A percentile compares a stretch with the other conserved stretches of the same genome.
These are phyloP conservation scores for Endoconidiophora polonica DNA, from an alignment of 2,329 filamentous ascomycete species.

Conservation along the genomic window DNA sequence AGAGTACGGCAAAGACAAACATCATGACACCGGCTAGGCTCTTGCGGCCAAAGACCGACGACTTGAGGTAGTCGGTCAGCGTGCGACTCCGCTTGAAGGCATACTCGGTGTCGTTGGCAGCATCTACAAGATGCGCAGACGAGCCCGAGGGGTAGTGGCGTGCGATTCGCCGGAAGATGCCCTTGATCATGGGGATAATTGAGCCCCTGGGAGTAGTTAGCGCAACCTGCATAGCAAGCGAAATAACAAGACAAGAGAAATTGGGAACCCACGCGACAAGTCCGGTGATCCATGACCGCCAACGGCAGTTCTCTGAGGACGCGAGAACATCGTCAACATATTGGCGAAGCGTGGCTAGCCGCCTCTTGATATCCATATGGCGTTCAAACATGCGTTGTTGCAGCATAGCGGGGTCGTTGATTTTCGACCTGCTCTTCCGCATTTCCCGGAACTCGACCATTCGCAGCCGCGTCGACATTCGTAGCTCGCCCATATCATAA, in stretches of 20 bases:
- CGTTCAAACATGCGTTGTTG: neutral
- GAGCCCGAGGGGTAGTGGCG: slow-evolving; percentile 1
- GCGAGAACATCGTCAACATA: slow-evolving; percentile 7
- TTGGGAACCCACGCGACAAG: slow-evolving; percentile 13
- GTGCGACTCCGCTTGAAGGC: slow-evolving; percentile 35
- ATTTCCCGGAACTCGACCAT: too few species aligned
- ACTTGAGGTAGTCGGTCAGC: slow-evolving; percentile 32
- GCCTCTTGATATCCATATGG: too few species aligned
- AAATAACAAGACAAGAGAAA: slow-evolving; percentile 11
- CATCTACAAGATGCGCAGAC: neutral
- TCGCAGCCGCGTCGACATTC: neutral
- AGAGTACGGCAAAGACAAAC: slow-evolving; percentile 39
- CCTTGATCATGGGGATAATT: slow-evolving; percentile 11
- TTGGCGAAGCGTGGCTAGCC: slow-evolving; percentile 6
- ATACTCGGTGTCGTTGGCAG: slow-evolving; percentile 37
- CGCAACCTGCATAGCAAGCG: slow-evolving; percentile 12
- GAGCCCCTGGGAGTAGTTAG: slow-evolving; percentile 13
- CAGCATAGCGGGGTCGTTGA: too few species aligned
- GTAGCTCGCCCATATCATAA: slow-evolving; percentile 4
- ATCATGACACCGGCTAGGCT: slow-evolving; percentile 32
- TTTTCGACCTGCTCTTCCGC: too few species aligned
- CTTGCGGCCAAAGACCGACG: slow-evolving; percentile 27
- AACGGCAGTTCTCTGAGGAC: slow-evolving; percentile 12
- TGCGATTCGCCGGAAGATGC: slow-evolving; percentile 8
- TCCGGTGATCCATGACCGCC: slow-evolving; percentile 12